Evolutionary conservation across 305 asterid genomes (phyloP), one percentile per base, ranked within the genome.

Genomic region (Nicotiana rustica): DNA sequence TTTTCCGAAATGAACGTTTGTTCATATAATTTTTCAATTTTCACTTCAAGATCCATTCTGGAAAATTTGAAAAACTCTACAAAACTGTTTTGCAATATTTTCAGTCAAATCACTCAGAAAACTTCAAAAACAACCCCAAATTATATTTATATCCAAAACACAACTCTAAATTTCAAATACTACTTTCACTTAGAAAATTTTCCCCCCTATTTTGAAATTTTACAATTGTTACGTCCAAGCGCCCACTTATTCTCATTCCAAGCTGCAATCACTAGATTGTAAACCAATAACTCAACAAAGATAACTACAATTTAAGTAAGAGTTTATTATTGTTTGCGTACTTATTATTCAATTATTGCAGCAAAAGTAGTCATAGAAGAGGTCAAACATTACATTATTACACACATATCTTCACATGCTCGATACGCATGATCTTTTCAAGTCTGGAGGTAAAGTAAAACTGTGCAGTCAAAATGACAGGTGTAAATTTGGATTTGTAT

Each of bases 351-450:
- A 41, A 70, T 70, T 70, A 71, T 52, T 52, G 29, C 18, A 75
- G 47, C 44, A 12, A 18, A 47, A 75, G 38, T 41, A 52, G 25
- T 52, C 79, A 75, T 75, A 14, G 80, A 75, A 75, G 6, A 52
- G 65, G 80, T 75, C 80, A 75, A 75, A 75, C 80, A 52, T 7
- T 75, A 75, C 17, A 21, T 25, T 52, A 25, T 52, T 29, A 4
- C 80, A 29, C 55, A 49, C 62, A 36, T 19, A 75, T 52, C 17
- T 52, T 52, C 80, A 75, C 65, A 75, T 75, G 79, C 62, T 73
- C 4, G 29, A 25, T 73, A 21, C 25, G 79, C 64, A 75, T 52
- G 7, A 6, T 47, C 79, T 71, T 70, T 44, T 55, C 59, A 55
- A 47, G 9, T 57, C 21, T 73, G 3, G 1, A 21, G 4, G 25